Evolutionary conservation across 2,329 filamentous ascomycete genomes (phyloP).

Genomic region (Dactylonectria macrodidyma): DNA sequence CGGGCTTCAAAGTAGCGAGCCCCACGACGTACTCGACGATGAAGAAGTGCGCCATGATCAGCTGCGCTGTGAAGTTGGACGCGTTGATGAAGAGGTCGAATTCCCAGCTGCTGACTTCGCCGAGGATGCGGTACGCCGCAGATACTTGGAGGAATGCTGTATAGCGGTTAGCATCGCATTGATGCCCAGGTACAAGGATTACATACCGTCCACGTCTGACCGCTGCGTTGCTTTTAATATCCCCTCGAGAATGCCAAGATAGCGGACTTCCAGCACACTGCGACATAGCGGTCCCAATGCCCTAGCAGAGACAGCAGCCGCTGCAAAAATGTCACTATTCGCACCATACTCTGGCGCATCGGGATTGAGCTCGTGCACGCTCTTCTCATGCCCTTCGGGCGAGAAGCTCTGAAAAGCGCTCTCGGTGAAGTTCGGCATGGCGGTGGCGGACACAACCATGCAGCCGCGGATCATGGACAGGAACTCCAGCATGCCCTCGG

Average conservation of each 20-base stretch:
- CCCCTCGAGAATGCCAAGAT: slow-evolving; percentile 17
- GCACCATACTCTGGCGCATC: not conserved
- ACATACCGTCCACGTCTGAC: slow-evolving; percentile 25
- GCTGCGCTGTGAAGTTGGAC: slow-evolving; percentile 25
- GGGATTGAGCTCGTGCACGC: slow-evolving; percentile 5
- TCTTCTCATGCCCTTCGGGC: slow-evolving; percentile 17
- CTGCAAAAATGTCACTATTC: not conserved
- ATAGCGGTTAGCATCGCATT: not conserved
- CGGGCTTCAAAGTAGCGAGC: slow-evolving; percentile 8
- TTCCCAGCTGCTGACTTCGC: slow-evolving; percentile 16
- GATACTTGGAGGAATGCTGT: slow-evolving; percentile 11
- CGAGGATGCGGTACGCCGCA: slow-evolving; percentile 20
- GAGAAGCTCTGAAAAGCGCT: slow-evolving; percentile 28
- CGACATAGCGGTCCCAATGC: slow-evolving; percentile 23
- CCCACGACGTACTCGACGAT: slow-evolving; percentile 31
- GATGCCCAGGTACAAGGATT: accelerated
- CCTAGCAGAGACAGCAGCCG: slow-evolving; percentile 8
- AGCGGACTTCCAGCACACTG: slow-evolving; percentile 28
- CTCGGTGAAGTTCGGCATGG: slow-evolving; percentile 19
- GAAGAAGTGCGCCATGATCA: slow-evolving; percentile 37
- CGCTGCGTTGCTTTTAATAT: slow-evolving; percentile 13
- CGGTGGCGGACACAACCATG: slow-evolving; percentile 25
- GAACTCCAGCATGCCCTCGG: slow-evolving; percentile 56
- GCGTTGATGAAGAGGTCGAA: slow-evolving; percentile 31
- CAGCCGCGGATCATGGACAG: slow-evolving; percentile 52